Base-by-base conservation (phyloP, 2,329 filamentous ascomycete genomes). In the Diaporthe nobilis region DNA sequence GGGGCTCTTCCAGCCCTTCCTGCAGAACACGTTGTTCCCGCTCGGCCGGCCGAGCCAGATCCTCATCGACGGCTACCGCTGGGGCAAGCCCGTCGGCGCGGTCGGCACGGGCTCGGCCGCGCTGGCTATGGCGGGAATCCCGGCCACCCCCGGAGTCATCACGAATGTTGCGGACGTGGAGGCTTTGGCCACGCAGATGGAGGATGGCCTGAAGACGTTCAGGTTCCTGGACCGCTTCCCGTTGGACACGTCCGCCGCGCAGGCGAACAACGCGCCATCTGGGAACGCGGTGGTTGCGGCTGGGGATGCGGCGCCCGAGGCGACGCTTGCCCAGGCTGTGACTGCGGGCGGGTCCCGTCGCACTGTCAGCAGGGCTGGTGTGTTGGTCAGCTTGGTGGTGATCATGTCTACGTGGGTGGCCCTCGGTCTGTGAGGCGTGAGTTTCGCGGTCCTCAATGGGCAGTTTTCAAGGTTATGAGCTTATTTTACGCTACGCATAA, bases 71-170 rank as follows among this genome's bases (percentile, higher is more conserved):
- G 90, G 87, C 0, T 95, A 91, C 84, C 85, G 90, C 34, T 95
- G 91, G 86, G 93, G 92, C 5, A 95, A 95, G 86, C 91, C 93
- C 0, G 85, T 95, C 34, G 92, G 86, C 20, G 90, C 89, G 39
- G 78, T 94, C 1, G 92, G 91, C 17, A 83, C 83, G 0, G 83
- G 79, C 15, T 79, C 77, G 9, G 78, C 77, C 5, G 85, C 86
- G 5, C 82, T 90, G 8, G 77, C 81, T 1, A 82, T 82, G 17
- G 86, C 86, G 0, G 87, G 87, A 2, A 87, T 93, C 68, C 79
- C 83, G 4, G 68, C 79, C 2, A 84, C 83, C 5, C 80, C 84
- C 0, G 88, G 88, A 1, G 85, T 90, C 4, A 88, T 85, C 78
- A 77, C 80, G 0, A 70, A 70, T 3, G 80, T 79, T 2, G 76